Evolutionary conservation across 768 basidiomycete species (phyloP).

Genomic region (Amanita thiersii): DNA sequence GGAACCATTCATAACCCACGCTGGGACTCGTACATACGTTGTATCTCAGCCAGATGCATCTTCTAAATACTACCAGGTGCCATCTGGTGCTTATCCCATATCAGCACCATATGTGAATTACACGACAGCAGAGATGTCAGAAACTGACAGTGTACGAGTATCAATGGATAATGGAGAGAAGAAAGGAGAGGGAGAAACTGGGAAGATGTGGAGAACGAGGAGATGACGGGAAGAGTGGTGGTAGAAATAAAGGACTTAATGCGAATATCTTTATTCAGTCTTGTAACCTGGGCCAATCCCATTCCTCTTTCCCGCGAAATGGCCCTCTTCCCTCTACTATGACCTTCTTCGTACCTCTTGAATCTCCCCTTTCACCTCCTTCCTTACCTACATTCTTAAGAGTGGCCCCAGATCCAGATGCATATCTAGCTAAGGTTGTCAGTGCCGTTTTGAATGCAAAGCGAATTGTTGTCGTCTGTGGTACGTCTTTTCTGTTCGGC

Average conservation of each 20-base stretch:
- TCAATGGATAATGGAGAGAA: slow-evolving; percentile 37
- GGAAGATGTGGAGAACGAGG: too few relatives aligned
- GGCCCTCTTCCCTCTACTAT: slow-evolving; percentile 23
- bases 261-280: too few relatives aligned
- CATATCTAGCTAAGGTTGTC: slow-evolving; percentile 45
- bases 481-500: slow-evolving; percentile 34
- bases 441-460: slow-evolving; percentile 71
- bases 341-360: slow-evolving; percentile 61
- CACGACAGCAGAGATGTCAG: slow-evolving; percentile 30
- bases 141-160: slow-evolving; percentile 23
- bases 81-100: slow-evolving; percentile 57
- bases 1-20: slow-evolving; percentile 35
- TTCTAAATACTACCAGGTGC: slow-evolving; percentile 57
- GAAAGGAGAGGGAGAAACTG: too few relatives aligned
- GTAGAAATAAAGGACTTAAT: too few relatives aligned
- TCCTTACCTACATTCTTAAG: slow-evolving; percentile 49
- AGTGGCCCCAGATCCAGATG: slow-evolving; percentile 32
- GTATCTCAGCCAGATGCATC: slow-evolving; percentile 66
- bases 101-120: slow-evolving; percentile 38
- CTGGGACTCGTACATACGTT: slow-evolving; percentile 57
- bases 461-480: slow-evolving; percentile 81
- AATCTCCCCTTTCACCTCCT: slow-evolving; percentile 36
- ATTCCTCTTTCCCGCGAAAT: not conserved
- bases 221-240: too few relatives aligned
- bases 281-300: too few relatives aligned